Percentiles rank a stretch among this genome's conserved stretches.
Evolutionary conservation across 2,329 filamentous ascomycete genomes (phyloP).

Genomic region (Pseudocercospora vitis): DNA sequence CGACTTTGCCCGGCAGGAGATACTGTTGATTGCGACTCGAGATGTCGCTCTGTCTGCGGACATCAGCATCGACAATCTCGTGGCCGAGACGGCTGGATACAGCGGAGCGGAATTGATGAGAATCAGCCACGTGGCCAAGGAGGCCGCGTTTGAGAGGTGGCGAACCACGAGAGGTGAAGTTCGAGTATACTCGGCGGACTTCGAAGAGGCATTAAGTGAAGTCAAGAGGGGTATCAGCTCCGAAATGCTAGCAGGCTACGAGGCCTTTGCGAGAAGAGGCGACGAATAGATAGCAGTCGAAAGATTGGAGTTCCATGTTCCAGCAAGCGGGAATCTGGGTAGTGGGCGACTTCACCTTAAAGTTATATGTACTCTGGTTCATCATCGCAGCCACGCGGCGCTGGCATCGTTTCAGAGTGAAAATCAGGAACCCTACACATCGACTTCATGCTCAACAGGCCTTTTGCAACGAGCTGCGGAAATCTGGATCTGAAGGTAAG

Average conservation of each 20-base stretch:
- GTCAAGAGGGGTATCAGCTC: slow-evolving; percentile 60
- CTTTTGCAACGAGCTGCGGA: too few species aligned
- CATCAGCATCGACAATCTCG: slow-evolving; percentile 66
- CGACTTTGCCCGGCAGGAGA: slow-evolving; percentile 68
- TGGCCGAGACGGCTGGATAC: slow-evolving; percentile 68
- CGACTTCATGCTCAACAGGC: too few species aligned
- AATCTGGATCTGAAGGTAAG: too few species aligned
- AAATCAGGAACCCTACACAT: too few species aligned
- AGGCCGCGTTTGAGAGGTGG: slow-evolving; percentile 22
- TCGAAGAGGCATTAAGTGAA: slow-evolving; percentile 43
- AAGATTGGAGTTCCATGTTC: not conserved
- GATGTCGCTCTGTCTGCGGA: slow-evolving; percentile 62
- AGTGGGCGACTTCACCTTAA: not conserved
- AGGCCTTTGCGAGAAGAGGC: slow-evolving; percentile 44
- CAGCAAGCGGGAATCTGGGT: not conserved
- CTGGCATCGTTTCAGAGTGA: too few species aligned
- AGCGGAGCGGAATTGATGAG: slow-evolving; percentile 80
- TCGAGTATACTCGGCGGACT: slow-evolving; percentile 45
- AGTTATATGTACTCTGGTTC: too few species aligned
- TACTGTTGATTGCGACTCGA: slow-evolving; percentile 67
- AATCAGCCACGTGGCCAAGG: slow-evolving; percentile 48
- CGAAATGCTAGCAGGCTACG: slow-evolving; percentile 59
- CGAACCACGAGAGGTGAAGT: slow-evolving; percentile 36
- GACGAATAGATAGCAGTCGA: not conserved
- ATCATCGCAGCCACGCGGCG: too few species aligned